These are phyloP conservation scores for Penicillium sp. DNA, from an alignment of 2,329 filamentous ascomycete genomes.

Conservation along the genomic window DNA sequence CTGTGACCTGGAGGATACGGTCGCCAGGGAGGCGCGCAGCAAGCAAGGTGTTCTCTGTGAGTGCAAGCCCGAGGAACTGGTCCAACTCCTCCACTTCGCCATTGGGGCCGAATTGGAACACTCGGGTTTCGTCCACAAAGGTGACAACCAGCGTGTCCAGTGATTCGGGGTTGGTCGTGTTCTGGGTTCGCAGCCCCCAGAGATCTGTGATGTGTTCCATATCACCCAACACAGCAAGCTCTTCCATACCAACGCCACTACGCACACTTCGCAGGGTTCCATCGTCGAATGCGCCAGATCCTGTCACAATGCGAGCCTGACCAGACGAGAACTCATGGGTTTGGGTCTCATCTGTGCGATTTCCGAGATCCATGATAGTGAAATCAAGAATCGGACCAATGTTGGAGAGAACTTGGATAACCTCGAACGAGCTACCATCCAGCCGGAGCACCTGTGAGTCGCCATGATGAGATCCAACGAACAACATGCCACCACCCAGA, in stretches of 20 bases:
- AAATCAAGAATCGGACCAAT: conserved; percentile 93
- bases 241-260: conserved; percentile 90
- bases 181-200: conserved; percentile 63
- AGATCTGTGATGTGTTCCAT: conserved; percentile 73
- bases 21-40: conserved; percentile 65
- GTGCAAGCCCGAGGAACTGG: conserved; percentile 67
- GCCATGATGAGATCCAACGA: conserved; percentile 88
- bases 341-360: conserved; percentile 73
- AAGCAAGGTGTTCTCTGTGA: conserved; percentile 72
- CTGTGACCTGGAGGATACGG: conserved; percentile 75
- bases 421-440: conserved; percentile 59
- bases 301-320: conserved; percentile 89
- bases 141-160: conserved; percentile 75
- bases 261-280: conserved; percentile 86
- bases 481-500: conserved; percentile 66
- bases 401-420: conserved; percentile 77
- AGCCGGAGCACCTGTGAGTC: conserved; percentile 82
- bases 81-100: conserved; percentile 86
- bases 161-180: conserved; percentile 39
- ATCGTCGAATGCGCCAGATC: conserved; percentile 85
- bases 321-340: conserved; percentile 93
- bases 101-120: conserved; percentile 72
- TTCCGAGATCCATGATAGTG: conserved; percentile 93
- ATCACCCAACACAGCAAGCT: conserved; percentile 78
- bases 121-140: conserved; percentile 78